phyloP scores from a whole-genome alignment of 441 rosid species.

The Omphalea diandra region DNA sequence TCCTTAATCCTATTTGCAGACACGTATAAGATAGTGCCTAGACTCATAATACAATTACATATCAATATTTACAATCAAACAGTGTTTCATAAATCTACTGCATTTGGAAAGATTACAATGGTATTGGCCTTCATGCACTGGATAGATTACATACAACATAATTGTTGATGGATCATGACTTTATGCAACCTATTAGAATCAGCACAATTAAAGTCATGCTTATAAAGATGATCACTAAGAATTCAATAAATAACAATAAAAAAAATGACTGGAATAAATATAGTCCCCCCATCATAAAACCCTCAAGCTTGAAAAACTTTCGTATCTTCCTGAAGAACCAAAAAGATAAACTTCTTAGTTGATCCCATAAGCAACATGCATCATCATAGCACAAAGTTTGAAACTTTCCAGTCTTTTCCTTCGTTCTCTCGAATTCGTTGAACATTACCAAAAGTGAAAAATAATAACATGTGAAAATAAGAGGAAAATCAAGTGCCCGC shows the following conservation, averaged over 20 bases:
- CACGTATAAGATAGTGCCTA: not conserved
- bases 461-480: not conserved
- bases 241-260: not conserved
- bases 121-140: slow-evolving; percentile 1
- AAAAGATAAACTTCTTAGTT: not conserved
- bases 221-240: not conserved
- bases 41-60: not conserved
- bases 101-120: not conserved
- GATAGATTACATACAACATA: too few species aligned
- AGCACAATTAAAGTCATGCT: too few species aligned
- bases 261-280: not conserved
- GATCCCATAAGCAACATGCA: not conserved
- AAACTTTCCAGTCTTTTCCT: not conserved
- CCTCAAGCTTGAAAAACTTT: not conserved
- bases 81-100: not conserved
- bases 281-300: not conserved
- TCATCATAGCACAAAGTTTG: not conserved
- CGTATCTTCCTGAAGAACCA: not conserved
- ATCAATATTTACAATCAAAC: not conserved
- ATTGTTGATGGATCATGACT: not conserved
- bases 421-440: not conserved
- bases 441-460: not conserved
- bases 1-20: not conserved
- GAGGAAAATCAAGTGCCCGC: not conserved
- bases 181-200: not conserved